Evolutionary conservation across 1,284 basidiomycete genomes (phyloP).

Genomic region (Sanghuangporus baumii): DNA sequence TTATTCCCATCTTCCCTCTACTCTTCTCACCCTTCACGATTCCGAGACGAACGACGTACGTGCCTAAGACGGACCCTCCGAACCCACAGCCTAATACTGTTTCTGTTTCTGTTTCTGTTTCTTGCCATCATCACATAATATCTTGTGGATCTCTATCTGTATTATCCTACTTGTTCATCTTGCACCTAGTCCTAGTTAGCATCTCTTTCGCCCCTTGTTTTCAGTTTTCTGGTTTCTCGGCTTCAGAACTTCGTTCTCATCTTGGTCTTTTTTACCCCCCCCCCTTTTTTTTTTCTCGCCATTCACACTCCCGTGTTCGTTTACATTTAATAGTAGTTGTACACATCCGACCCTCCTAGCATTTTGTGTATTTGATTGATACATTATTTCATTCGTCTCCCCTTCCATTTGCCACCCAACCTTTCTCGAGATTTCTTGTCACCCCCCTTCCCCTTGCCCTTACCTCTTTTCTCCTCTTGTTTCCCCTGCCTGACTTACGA

Average conservation of each 20-base stretch:
- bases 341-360: neutral
- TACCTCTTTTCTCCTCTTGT: neutral
- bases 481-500: too few species aligned
- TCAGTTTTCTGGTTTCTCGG: neutral
- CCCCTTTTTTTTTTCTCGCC: neutral
- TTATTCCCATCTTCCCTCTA: neutral
- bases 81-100: neutral
- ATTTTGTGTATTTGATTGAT: slow-evolving; percentile 14
- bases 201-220: neutral
- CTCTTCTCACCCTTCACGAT: neutral
- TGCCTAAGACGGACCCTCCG: neutral
- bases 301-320: neutral
- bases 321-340: neutral
- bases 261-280: neutral
- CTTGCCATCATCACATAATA: neutral
- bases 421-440: neutral
- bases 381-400: slow-evolving; percentile 5
- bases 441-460: neutral
- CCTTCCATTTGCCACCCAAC: neutral
- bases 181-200: neutral
- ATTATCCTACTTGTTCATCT: neutral
- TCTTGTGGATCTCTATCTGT: neutral
- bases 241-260: neutral
- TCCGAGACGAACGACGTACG: neutral
- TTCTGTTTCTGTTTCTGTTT: neutral